phyloP scores from a whole-genome alignment of 805 yeast species.

The Saccharomycopsis schoenii region DNA sequence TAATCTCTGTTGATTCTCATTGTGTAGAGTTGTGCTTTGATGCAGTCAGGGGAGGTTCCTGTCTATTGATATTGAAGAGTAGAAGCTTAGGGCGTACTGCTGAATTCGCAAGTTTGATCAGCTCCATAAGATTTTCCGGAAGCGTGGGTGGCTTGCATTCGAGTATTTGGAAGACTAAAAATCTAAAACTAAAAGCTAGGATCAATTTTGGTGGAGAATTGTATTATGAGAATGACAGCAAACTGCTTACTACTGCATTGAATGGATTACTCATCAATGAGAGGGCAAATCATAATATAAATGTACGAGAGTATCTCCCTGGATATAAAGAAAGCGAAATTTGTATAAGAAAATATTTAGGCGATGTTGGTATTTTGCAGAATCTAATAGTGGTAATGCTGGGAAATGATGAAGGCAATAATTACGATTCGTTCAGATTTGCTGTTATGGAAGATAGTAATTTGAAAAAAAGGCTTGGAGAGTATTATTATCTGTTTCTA shows the following conservation, averaged over 20 bases:
- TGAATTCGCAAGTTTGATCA: neutral
- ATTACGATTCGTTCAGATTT: conserved; percentile 23
- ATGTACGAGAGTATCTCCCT: neutral
- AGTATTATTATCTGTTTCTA: conserved; percentile 18
- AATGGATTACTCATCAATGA: neutral
- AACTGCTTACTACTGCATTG: neutral
- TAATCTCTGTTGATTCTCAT: neutral
- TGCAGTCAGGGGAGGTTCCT: neutral
- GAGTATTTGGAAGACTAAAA: neutral
- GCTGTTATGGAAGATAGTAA: conserved; percentile 28
- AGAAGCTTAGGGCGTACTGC: neutral
- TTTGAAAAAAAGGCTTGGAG: conserved; percentile 10
- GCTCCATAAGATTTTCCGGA: neutral
- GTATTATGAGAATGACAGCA: neutral
- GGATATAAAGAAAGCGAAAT: neutral
- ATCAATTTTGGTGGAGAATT: neutral
- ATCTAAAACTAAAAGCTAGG: neutral
- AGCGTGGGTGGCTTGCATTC: neutral
- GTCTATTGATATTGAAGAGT: neutral
- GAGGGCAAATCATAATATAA: neutral
- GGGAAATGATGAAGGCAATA: conserved; percentile 24
- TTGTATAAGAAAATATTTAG: neutral
- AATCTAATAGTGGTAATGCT: neutral
- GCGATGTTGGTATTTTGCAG: neutral
- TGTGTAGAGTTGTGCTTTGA: neutral